phyloP scores from a whole-genome alignment of 139 green algal species.

The Chlorella vulgaris region DNA sequence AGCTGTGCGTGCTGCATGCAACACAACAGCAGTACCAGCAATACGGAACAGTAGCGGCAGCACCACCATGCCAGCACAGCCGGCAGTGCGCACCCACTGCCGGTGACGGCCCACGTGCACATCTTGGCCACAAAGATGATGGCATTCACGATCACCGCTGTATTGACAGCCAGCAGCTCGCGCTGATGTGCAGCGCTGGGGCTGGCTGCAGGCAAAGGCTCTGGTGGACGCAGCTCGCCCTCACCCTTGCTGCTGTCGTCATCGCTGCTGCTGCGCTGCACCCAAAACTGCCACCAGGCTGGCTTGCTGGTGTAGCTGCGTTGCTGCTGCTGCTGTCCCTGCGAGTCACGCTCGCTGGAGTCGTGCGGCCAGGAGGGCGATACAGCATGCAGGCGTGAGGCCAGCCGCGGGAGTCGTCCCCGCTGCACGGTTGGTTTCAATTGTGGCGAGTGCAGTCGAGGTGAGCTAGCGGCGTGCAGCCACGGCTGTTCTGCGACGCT shows the following conservation, averaged over 20 bases:
- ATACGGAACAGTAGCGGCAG: not conserved
- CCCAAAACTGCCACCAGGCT: slow-evolving; percentile 28
- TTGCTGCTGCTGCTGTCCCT: slow-evolving; percentile 13
- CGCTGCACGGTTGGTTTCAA: not conserved
- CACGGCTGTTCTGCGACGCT: not conserved
- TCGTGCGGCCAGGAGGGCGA: slow-evolving; percentile 1
- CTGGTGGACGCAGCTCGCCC: not conserved
- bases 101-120: slow-evolving; percentile 52
- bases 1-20: slow-evolving; percentile 2
- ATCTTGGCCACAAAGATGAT: slow-evolving; percentile 75
- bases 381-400: not conserved
- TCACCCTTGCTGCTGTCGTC: not conserved
- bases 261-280: not conserved
- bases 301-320: not conserved
- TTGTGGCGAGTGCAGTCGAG: not conserved
- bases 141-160: slow-evolving; percentile 66
- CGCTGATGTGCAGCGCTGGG: slow-evolving; percentile 23
- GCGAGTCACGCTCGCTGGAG: not conserved
- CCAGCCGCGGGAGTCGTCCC: not conserved
- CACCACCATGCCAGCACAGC: not conserved
- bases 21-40: not conserved
- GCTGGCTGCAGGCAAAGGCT: not conserved
- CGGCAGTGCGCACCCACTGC: slow-evolving; percentile 48
- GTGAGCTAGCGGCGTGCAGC: too few relatives aligned
- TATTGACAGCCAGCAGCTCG: slow-evolving; percentile 52